phyloP scores from a whole-genome alignment of 1,139 yeast genomes.

The Eremothecium gossypii region DNA sequence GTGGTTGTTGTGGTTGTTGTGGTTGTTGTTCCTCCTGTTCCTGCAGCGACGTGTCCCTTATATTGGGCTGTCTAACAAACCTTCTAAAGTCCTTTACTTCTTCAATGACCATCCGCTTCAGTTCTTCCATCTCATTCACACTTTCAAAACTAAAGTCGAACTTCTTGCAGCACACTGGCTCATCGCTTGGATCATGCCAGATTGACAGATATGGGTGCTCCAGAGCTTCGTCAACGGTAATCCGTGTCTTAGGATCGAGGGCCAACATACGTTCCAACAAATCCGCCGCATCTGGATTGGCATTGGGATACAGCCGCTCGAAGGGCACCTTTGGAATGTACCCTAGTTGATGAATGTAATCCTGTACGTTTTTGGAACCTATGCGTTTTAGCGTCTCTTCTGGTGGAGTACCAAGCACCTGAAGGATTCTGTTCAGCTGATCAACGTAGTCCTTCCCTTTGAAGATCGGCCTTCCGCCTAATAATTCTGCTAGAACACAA shows the following conservation, averaged over 20 bases:
- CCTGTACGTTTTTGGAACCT: constrained; percentile 85
- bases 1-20: constrained; percentile 19
- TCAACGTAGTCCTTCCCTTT: constrained; percentile 95
- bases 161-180: constrained; percentile 72
- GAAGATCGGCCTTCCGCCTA: constrained; percentile 88
- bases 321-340: constrained; percentile 78
- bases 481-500: constrained; percentile 84
- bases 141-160: constrained; percentile 89
- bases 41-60: constrained; percentile 31
- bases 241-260: constrained; percentile 78
- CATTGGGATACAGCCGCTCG: constrained; percentile 61
- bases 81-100: constrained; percentile 78
- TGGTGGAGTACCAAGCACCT: constrained; percentile 83
- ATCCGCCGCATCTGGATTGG: constrained; percentile 82
- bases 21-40: constrained; percentile 23
- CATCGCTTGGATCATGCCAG: constrained; percentile 97
- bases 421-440: constrained; percentile 80
- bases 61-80: constrained; percentile 62
- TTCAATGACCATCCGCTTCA: constrained; percentile 69
- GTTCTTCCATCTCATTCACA: constrained; percentile 67
- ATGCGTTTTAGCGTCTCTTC: constrained; percentile 75
- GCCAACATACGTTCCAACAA: constrained; percentile 74
- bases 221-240: constrained; percentile 81
- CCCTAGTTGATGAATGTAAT: constrained; percentile 81
- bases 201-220: constrained; percentile 81